Percentiles rank a stretch among this genome's conserved stretches.
These are phyloP conservation scores for Fusarium nanum DNA, from an alignment of 2,329 filamentous ascomycete genomes.

Conservation along the genomic window DNA sequence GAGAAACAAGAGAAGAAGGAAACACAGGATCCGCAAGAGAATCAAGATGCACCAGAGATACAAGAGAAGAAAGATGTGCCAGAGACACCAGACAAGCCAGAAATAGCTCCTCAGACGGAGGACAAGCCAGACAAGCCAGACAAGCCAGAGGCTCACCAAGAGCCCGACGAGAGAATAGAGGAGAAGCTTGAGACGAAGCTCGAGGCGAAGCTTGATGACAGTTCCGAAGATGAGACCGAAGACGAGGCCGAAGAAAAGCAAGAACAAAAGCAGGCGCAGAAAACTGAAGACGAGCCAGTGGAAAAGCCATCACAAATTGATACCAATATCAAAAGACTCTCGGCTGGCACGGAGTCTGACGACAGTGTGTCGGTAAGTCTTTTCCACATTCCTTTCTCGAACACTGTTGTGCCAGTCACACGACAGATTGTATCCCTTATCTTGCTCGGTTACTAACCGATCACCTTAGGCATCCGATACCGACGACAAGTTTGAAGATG, in stretches of 20 bases:
- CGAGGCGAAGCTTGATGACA: conserved; percentile 5
- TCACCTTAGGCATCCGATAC: conserved; percentile 47
- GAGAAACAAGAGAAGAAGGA: conserved; percentile 22
- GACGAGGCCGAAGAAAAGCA: background rate
- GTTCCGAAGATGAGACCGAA: conserved; percentile 1
- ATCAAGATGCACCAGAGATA: background rate
- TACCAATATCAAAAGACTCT: conserved; percentile 44
- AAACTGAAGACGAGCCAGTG: background rate
- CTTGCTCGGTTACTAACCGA: conserved; percentile 30
- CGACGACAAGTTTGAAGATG: conserved; percentile 79
- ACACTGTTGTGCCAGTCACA: conserved; percentile 30
- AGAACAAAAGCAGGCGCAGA: conserved; percentile 4
- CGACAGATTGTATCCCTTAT: conserved; percentile 30
- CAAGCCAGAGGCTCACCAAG: background rate
- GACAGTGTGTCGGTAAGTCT: conserved; percentile 48
- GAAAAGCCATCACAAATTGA: conserved; percentile 36
- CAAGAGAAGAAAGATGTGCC: conserved; percentile 8
- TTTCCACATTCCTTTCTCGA: conserved; percentile 25
- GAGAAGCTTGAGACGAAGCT: background rate
- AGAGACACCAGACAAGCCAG: conserved; percentile 15
- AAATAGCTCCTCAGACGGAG: background rate
- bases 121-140: background rate
- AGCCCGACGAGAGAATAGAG: background rate
- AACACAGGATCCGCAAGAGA: conserved; percentile 8
- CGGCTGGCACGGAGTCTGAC: conserved; percentile 49